Evolutionary conservation across 2,329 filamentous ascomycete genomes (phyloP).

Genomic region (Stachybotrys echinatus): DNA sequence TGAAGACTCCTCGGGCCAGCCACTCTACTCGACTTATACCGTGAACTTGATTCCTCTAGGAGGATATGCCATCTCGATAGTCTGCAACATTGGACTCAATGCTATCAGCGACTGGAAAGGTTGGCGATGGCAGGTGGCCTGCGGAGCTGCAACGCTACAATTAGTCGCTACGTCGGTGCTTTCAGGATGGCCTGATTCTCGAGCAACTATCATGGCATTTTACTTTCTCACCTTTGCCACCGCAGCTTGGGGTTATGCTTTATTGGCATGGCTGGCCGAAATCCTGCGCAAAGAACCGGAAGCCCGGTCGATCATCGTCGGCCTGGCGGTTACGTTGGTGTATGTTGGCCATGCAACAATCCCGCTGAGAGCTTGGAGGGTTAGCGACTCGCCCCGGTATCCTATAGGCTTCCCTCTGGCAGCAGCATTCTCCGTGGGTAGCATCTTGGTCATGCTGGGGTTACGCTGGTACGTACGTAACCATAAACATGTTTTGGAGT

Average conservation of each 20-base stretch:
- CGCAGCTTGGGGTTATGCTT: slow-evolving; percentile 22
- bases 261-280: slow-evolving; percentile 31
- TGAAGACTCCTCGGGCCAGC: slow-evolving; percentile 6
- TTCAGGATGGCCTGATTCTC: no score
- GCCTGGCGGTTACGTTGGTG: slow-evolving; percentile 29
- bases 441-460: slow-evolving; percentile 11
- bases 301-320: slow-evolving; percentile 28
- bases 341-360: slow-evolving; percentile 33
- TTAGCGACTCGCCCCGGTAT: slow-evolving; percentile 26
- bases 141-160: slow-evolving; percentile 38
- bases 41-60: slow-evolving; percentile 48
- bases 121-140: slow-evolving; percentile 45
- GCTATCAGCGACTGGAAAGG: slow-evolving; percentile 41
- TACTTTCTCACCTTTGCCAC: slow-evolving; percentile 31
- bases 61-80: slow-evolving; percentile 30
- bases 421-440: slow-evolving; percentile 12
- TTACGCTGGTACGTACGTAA: slow-evolving; percentile 12
- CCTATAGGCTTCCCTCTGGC: slow-evolving; percentile 28
- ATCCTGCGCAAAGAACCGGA: slow-evolving; percentile 28
- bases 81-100: slow-evolving; percentile 49
- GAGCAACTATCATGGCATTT: slow-evolving; percentile 26
- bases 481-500: slow-evolving; percentile 7
- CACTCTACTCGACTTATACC: slow-evolving; percentile 27
- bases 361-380: slow-evolving; percentile 28
- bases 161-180: slow-evolving; percentile 24